Evolutionary conservation across 371 early-diverging fungal species (phyloP), one percentile per base, ranked within the genome.

Genomic region (Apophysomyces sp.): DNA sequence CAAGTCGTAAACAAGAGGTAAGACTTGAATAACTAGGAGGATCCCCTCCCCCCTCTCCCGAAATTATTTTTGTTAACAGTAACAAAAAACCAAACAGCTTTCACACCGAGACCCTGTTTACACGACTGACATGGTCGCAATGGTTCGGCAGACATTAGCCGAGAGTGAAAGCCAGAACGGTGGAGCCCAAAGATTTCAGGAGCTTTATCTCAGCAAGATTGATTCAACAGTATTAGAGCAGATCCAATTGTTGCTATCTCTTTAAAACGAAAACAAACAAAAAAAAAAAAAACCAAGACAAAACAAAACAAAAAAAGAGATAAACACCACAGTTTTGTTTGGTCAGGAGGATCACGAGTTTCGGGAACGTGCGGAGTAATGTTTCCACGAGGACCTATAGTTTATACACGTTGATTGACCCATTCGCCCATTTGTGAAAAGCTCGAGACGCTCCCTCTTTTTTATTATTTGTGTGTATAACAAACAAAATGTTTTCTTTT

Each of bases 91-190:
- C 0, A 24, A 59, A 9, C 70, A 85, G 68, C 64, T 86, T 6
- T 72, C 78, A 40, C 76, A 77, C 27, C 71, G 72, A 12, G 88
- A 88, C 61, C 81, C 82, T 4, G 80, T 86, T 6, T 86, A 84
- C 60, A 86, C 81, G 8, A 79, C 80, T 2, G 79, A 87, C 63
- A 52, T 88, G 52, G 70, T 81, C 5, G 60, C 66, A 0, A 80
- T 80, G 37, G 76, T 88, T 34, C 82, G 76, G 32, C 74, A 77
- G 13, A 66, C 81, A n/a, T 41, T 86, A 12, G 57, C 59, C 21
- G 75, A 71, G 36, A 75, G 73, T 39, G 82, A 82, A 57, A 59
- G 55, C 8, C 39, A 76, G 52, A 73, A 73, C 51, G 85, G 85
- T 5, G 80, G 80, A 7, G 39, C 73, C 0, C 76, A 75, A 26